Conservation (phyloP, 164 flowering plant species). For the Tinospora cordifolia region DNA sequence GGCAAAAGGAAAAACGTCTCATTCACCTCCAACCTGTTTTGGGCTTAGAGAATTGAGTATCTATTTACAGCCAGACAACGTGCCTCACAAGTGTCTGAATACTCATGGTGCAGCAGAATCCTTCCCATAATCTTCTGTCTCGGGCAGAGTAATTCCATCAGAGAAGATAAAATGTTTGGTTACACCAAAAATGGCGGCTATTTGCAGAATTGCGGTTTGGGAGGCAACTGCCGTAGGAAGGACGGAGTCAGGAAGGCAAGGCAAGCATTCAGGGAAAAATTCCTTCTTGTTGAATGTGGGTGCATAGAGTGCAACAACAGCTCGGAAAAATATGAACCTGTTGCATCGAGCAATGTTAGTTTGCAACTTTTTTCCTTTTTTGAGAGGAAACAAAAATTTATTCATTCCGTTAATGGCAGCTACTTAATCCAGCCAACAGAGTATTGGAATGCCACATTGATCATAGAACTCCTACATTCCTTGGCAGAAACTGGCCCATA, state of each 20-base stretch:
- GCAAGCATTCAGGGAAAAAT: slow-evolving; percentile 62
- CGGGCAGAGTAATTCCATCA: slow-evolving; percentile 29
- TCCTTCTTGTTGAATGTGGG: slow-evolving; percentile 52
- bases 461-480: too few relatives aligned
- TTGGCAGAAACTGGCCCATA: too few relatives aligned
- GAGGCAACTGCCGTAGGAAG: slow-evolving; percentile 32
- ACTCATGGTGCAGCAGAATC: not conserved
- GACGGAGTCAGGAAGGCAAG: slow-evolving; percentile 58
- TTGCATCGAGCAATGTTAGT: slow-evolving; percentile 11
- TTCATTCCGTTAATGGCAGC: too few relatives aligned
- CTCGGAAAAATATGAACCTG: slow-evolving; percentile 82
- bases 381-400: too few relatives aligned
- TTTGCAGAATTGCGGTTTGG: slow-evolving; percentile 36
- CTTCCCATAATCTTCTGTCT: slow-evolving; percentile 7
- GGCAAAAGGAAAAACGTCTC: not conserved
- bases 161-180: slow-evolving; percentile 42
- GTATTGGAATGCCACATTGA: too few relatives aligned
- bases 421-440: too few relatives aligned
- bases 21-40: not conserved
- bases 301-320: slow-evolving; percentile 45
- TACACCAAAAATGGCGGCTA: slow-evolving; percentile 51
- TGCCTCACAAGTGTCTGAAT: slow-evolving; percentile 2
- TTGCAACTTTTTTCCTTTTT: too few relatives aligned
- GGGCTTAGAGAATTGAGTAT: not conserved
- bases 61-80: slow-evolving; percentile 13